A percentile compares a stretch with the other conserved stretches of the same genome.
Evolutionary conservation across 1,139 yeast species (phyloP).

Genomic region (Nakaseomyces nivariensis): DNA sequence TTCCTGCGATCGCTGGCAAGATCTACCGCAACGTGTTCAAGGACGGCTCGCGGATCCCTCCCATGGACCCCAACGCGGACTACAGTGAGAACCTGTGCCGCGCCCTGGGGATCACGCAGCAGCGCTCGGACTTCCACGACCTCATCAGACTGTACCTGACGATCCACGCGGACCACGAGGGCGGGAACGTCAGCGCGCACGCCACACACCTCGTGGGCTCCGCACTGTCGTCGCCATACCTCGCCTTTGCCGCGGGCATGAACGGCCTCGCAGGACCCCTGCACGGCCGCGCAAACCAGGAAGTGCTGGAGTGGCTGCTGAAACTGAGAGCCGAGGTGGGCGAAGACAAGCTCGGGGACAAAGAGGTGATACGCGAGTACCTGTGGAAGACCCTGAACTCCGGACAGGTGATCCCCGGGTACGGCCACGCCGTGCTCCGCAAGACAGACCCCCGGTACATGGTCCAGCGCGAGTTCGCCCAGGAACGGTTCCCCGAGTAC

Average conservation of each 20-base stretch:
- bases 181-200: slow-evolving; percentile 39
- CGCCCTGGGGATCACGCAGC: slow-evolving; percentile 52
- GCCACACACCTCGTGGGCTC: slow-evolving; percentile 37
- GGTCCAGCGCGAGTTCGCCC: slow-evolving; percentile 94
- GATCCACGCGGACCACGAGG: slow-evolving; percentile 39
- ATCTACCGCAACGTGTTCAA: slow-evolving; percentile 56
- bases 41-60: slow-evolving; percentile 41
- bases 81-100: slow-evolving; percentile 86
- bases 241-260: slow-evolving; percentile 35
- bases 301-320: slow-evolving; percentile 35
- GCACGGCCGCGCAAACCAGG: slow-evolving; percentile 38
- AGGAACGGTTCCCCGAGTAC: slow-evolving; percentile 95
- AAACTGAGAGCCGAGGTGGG: slow-evolving; percentile 29
- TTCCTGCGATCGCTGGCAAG: slow-evolving; percentile 56
- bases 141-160: slow-evolving; percentile 36
- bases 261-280: slow-evolving; percentile 38
- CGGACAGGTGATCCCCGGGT: slow-evolving; percentile 37
- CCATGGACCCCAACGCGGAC: slow-evolving; percentile 66
- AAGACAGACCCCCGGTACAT: slow-evolving; percentile 59
- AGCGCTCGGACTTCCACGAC: slow-evolving; percentile 32
- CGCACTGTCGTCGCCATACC: slow-evolving; percentile 34
- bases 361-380: slow-evolving; percentile 30
- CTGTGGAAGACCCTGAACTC: slow-evolving; percentile 34
- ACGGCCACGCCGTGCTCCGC: slow-evolving; percentile 38
- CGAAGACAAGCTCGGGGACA: slow-evolving; percentile 23